phyloP scores from a whole-genome alignment of 2,329 filamentous ascomycete species.

The Magnaporthales sp. region DNA sequence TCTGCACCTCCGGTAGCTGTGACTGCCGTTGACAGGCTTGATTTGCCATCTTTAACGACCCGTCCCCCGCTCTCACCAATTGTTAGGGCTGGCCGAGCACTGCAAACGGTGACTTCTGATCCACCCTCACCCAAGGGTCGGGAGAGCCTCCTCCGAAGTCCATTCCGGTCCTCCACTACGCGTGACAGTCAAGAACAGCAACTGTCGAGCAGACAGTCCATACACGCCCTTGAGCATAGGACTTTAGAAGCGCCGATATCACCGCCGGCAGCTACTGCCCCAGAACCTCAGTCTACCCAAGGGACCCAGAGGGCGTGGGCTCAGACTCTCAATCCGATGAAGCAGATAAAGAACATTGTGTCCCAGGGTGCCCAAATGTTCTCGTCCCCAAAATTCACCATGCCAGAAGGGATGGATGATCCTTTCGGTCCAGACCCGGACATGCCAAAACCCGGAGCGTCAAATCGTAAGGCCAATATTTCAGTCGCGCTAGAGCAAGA shows the following conservation, averaged over 20 bases:
- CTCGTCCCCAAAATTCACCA: constrained; percentile 15
- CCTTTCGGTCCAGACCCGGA: constrained; percentile 15
- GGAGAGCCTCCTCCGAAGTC: constrained; percentile 45
- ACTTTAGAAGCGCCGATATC: constrained; percentile 3
- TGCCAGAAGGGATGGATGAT: constrained; percentile 12
- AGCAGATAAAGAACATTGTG: constrained; percentile 22
- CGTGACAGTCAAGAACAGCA: constrained; percentile 22
- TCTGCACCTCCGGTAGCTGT: background rate
- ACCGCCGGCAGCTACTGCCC: background rate
- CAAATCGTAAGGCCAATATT: background rate
- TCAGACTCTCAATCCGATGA: constrained; percentile 18
- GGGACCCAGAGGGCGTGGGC: constrained; percentile 17
- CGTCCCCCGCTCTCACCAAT: constrained; percentile 47
- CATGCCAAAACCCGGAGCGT: background rate
- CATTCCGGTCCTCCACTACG: constrained; percentile 35
- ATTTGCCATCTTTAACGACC: constrained; percentile 17
- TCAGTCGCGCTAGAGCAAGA: background rate
- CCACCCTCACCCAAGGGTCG: constrained; percentile 44
- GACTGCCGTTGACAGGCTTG: constrained; percentile 11
- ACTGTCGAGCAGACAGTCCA: background rate
- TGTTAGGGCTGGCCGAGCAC: constrained; percentile 44
- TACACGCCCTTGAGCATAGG: background rate
- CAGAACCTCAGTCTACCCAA: constrained; percentile 6
- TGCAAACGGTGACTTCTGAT: constrained; percentile 51
- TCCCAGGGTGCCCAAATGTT: constrained; percentile 19